Conservation (phyloP, 805 yeast species). For the Nakazawaea populi region DNA sequence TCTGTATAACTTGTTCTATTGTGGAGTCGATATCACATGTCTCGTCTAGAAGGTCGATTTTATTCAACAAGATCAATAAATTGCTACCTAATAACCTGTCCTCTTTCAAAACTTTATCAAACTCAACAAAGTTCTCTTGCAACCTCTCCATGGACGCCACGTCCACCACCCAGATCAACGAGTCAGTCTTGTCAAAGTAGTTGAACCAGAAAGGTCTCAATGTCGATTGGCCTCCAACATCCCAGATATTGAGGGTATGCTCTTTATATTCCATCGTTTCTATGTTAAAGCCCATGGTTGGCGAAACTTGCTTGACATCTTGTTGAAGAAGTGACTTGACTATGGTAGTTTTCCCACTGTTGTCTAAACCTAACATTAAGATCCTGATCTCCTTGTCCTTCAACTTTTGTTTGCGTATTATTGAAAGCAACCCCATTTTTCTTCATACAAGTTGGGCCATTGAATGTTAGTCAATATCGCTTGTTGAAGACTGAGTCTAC, state of each 20-base stretch:
- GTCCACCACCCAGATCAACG: slow-evolving; percentile 84
- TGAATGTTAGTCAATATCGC: too few relatives aligned
- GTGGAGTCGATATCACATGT: slow-evolving; percentile 17
- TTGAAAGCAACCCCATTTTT: slow-evolving; percentile 73
- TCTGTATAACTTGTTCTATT: slow-evolving; percentile 13
- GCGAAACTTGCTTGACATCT: slow-evolving; percentile 55
- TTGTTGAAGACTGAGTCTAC: too few relatives aligned
- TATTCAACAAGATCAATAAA: slow-evolving; percentile 67
- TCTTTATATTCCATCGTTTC: slow-evolving; percentile 42
- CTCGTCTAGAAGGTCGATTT: slow-evolving; percentile 51
- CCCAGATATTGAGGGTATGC: slow-evolving; percentile 65
- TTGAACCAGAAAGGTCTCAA: slow-evolving; percentile 90
- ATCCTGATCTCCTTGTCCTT: slow-evolving; percentile 76
- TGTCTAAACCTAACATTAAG: slow-evolving; percentile 79
- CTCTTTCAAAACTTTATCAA: slow-evolving; percentile 54
- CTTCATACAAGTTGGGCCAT: background rate
- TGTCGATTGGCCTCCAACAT: slow-evolving; percentile 85
- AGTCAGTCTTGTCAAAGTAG: slow-evolving; percentile 79
- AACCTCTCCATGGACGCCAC: slow-evolving; percentile 54
- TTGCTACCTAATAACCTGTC: slow-evolving; percentile 67
- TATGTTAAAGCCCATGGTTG: slow-evolving; percentile 89
- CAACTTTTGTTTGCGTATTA: slow-evolving; percentile 74
- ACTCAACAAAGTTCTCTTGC: slow-evolving; percentile 58
- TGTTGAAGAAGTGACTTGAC: slow-evolving; percentile 51
- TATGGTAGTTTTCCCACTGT: slow-evolving; percentile 87